These are phyloP conservation scores for Calocybe cyanea DNA, from an alignment of 768 basidiomycete genomes.

Conservation along the genomic window DNA sequence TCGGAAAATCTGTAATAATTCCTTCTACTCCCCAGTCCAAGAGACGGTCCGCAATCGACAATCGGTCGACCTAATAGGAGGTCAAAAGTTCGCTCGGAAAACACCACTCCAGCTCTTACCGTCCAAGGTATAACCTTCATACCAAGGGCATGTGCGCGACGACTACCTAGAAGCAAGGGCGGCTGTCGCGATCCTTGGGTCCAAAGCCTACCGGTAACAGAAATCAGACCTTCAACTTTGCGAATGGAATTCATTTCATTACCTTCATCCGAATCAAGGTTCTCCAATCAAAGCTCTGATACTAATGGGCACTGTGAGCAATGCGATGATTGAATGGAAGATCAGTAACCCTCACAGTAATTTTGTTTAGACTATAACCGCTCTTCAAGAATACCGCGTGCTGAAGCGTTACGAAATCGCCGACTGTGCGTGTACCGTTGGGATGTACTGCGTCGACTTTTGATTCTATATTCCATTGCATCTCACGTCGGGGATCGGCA, in stretches of 20 bases:
- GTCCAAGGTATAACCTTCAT: constrained; percentile 73
- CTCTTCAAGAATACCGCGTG: constrained; percentile 54
- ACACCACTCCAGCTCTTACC: constrained; percentile 32
- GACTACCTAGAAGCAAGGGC: constrained; percentile 70
- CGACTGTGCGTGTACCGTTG: constrained; percentile 47
- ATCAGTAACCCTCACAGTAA: constrained; percentile 46
- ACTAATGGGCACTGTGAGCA: constrained; percentile 33
- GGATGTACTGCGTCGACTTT: constrained; percentile 60
- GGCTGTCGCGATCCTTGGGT: constrained; percentile 52
- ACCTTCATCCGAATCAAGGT: constrained; percentile 72
- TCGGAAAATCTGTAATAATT: constrained; percentile 75
- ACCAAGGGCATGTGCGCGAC: constrained; percentile 58
- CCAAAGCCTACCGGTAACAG: constrained; percentile 37
- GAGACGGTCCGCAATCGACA: constrained; percentile 60
- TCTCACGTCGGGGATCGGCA: constrained; percentile 57
- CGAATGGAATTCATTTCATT: not conserved
- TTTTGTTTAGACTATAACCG: constrained; percentile 52
- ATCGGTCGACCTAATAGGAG: constrained; percentile 48
- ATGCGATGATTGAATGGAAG: not conserved
- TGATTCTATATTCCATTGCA: constrained; percentile 78
- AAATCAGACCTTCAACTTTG: not conserved
- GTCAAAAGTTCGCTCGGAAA: not conserved
- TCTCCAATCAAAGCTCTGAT: constrained; percentile 83
- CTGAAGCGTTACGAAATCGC: constrained; percentile 62
- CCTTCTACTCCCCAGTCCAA: constrained; percentile 65